Evolutionary conservation across 257 asterid genomes (phyloP).

Genomic region (Nicotiana undulata): DNA sequence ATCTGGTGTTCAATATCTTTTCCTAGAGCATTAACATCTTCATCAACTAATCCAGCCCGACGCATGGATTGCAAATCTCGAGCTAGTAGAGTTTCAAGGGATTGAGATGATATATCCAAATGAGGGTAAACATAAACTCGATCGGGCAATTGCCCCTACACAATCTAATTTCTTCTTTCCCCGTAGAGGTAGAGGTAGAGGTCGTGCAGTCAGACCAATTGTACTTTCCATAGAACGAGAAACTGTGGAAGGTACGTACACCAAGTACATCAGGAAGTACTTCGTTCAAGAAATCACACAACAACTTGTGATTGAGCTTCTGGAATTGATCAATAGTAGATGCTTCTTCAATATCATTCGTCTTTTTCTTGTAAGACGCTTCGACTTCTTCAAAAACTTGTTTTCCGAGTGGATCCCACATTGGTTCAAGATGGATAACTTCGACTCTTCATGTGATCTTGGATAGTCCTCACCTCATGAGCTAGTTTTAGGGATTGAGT

Average conservation of each 20-base stretch:
- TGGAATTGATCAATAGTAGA: neutral
- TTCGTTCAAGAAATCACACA: slow-evolving; percentile 74
- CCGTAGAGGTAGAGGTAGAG: slow-evolving; percentile 55
- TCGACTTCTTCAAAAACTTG: slow-evolving; percentile 70
- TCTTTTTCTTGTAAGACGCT: slow-evolving; percentile 34
- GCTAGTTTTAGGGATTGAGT: too few species aligned
- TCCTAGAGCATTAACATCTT: slow-evolving; percentile 46
- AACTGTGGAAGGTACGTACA: slow-evolving; percentile 36
- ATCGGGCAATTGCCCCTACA: slow-evolving; percentile 49
- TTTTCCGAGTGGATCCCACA: slow-evolving; percentile 64
- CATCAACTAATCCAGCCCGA: slow-evolving; percentile 54
- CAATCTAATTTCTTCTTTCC: slow-evolving; percentile 59
- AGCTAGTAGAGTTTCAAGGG: slow-evolving; percentile 55
- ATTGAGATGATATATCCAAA: slow-evolving; percentile 28
- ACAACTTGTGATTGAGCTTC: slow-evolving; percentile 40
- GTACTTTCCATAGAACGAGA: slow-evolving; percentile 42
- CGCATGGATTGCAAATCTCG: slow-evolving; percentile 46
- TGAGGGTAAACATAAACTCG: slow-evolving; percentile 40
- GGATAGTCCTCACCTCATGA: too few species aligned
- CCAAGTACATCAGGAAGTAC: slow-evolving; percentile 58
- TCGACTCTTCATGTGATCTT: too few species aligned
- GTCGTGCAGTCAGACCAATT: slow-evolving; percentile 25
- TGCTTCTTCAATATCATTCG: slow-evolving; percentile 21
- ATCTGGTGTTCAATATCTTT: slow-evolving; percentile 62
- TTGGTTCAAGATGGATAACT: too few species aligned